Percentiles rank a stretch among this genome's conserved stretches.
phyloP scores from a whole-genome alignment of 139 green algal species.

The Marvania coccoides region DNA sequence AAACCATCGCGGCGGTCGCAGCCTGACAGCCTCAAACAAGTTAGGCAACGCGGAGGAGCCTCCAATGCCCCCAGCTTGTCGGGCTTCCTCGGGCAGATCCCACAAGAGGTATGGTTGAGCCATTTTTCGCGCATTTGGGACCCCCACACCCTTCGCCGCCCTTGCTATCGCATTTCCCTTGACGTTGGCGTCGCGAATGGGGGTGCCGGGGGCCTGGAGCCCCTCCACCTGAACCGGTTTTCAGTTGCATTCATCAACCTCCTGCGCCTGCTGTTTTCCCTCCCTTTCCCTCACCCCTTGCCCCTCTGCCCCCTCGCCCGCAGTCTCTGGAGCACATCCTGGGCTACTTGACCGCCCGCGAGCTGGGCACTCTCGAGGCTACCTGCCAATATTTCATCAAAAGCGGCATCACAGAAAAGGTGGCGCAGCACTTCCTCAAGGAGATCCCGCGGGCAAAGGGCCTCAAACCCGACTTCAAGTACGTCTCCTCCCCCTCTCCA shows the following conservation, averaged over 20 bases:
- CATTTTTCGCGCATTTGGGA: not conserved
- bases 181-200: not conserved
- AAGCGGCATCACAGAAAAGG: slow-evolving; percentile 43
- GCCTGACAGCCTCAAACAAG: not conserved
- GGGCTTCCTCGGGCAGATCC: not conserved
- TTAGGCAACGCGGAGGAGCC: not conserved
- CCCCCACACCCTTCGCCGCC: not conserved
- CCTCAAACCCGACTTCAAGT: slow-evolving; percentile 50
- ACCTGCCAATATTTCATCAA: slow-evolving; percentile 56
- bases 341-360: slow-evolving; percentile 34
- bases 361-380: slow-evolving; percentile 57
- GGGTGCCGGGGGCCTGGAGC: not conserved
- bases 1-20: not conserved
- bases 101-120: not conserved
- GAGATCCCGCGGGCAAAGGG: slow-evolving; percentile 53
- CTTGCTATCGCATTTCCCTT: not conserved
- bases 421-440: slow-evolving; percentile 46
- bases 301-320: not conserved
- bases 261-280: not conserved
- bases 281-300: not conserved
- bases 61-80: not conserved
- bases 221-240: not conserved
- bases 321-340: slow-evolving; percentile 60
- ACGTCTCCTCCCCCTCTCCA: slow-evolving; percentile 4
- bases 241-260: no score